These are phyloP conservation scores for Pestalotiopsis sp. DNA, from an alignment of 2,329 filamentous ascomycete genomes.

Conservation along the genomic window DNA sequence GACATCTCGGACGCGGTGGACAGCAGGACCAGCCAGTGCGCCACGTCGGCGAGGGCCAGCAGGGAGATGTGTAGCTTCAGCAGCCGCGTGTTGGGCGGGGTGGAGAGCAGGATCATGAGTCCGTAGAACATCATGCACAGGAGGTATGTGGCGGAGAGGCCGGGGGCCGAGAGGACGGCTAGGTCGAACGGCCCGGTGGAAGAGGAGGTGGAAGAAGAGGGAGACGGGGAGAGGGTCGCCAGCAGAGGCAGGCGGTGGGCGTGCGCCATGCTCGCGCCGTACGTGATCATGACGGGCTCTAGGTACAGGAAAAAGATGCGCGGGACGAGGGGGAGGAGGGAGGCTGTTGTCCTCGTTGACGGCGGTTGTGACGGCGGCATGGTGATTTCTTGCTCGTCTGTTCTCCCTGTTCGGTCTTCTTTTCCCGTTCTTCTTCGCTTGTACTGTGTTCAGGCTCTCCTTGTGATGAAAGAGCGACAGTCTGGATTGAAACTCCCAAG, in stretches of 20 bases:
- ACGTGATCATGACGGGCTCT: constrained; percentile 24
- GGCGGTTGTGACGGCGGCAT: background rate
- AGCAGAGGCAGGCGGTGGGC: constrained; percentile 18
- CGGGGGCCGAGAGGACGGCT: constrained; percentile 11
- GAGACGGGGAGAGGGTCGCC: background rate
- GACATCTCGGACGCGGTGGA: background rate
- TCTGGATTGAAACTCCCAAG: no score
- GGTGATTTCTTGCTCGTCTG: background rate
- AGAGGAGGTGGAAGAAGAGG: constrained; percentile 2
- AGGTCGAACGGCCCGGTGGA: background rate
- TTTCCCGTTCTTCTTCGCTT: no score
- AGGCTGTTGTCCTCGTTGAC: constrained; percentile 20
- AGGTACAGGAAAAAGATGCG: constrained; percentile 29
- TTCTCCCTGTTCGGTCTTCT: background rate
- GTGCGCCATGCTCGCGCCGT: constrained; percentile 22
- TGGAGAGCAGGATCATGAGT: constrained; percentile 21
- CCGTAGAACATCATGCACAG: constrained; percentile 27
- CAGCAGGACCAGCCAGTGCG: constrained; percentile 21
- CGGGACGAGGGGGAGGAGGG: constrained; percentile 25
- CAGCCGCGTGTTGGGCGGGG: constrained; percentile 23
- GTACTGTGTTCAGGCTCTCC: no score
- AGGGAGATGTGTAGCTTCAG: constrained; percentile 24
- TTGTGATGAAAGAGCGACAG: no score
- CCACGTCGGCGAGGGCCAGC: constrained; percentile 24
- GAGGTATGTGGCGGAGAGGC: constrained; percentile 18